phyloP scores from a whole-genome alignment of 768 basidiomycete genomes.

The Macrolepiota fuliginosa region DNA sequence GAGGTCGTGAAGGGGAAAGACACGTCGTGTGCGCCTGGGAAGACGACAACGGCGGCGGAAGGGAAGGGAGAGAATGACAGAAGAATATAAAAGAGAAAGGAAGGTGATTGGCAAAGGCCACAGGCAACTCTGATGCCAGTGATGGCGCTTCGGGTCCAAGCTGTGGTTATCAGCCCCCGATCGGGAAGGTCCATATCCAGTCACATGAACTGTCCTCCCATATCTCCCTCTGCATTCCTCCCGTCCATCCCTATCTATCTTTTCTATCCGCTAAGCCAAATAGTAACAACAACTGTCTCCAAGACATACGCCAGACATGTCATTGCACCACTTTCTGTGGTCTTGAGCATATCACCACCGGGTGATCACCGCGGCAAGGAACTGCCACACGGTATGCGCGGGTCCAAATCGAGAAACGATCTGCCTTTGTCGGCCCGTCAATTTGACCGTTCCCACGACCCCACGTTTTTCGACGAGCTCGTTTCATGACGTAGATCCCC shows the following conservation, averaged over 20 bases:
- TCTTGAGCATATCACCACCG: not conserved
- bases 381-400: constrained; percentile 11
- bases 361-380: constrained; percentile 3
- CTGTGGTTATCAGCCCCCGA: constrained; percentile 18
- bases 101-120: constrained; percentile 20
- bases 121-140: constrained; percentile 19
- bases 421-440: constrained; percentile 22
- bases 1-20: constrained; percentile 36
- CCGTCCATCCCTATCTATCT: not conserved
- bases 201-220: constrained; percentile 11
- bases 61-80: constrained; percentile 27
- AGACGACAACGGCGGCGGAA: constrained; percentile 38
- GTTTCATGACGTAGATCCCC: constrained; percentile 25
- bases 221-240: constrained; percentile 2
- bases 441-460: constrained; percentile 25
- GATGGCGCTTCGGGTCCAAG: constrained; percentile 8
- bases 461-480: constrained; percentile 41
- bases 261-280: not conserved
- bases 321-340: not conserved
- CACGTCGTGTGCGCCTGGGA: constrained; percentile 27
- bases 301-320: not conserved
- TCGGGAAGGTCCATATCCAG: constrained; percentile 13
- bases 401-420: constrained; percentile 23
- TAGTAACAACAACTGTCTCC: not conserved
- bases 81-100: constrained; percentile 25